Evolutionary conservation across 2,329 filamentous ascomycete species (phyloP), one percentile per base, ranked within the genome.

Genomic region (Fusarium coffeatum): DNA sequence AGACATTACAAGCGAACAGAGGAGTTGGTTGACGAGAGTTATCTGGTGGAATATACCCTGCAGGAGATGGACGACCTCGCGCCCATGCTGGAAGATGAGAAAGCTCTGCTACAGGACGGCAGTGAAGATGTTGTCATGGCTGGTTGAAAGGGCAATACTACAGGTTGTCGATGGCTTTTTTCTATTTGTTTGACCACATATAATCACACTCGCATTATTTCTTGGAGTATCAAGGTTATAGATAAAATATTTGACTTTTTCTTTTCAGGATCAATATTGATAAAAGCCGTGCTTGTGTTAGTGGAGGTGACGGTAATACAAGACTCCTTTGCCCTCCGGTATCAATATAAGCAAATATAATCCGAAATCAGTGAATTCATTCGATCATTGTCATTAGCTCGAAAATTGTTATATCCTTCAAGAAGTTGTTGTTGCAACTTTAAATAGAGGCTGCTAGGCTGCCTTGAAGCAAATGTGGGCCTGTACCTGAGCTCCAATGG

Each of bases 11-110:
- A 91, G 79, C 87, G 95, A 57, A 87, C 96, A 73, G 94, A 97
- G 78, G 95, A 97, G 76, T 83, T 98, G 73, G 89, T 94, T 42
- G 95, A 98, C 78, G 96, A 98, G 83, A 97, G 94, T 77, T 98
- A 94, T 81, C 81, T 99, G 75, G 88, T 98, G 42, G 93, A 97
- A 80, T 98, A 97, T 86, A 97, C 95, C 68, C 83, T 98, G 68
- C 88, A 90, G 76, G 93, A 97, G 83, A 98, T 98, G 94, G 94
- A 97, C 76, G 92, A 86, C 78, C 85, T 91, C 66, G 84, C 84
- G 42, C 85, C 86, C 10, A 74, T 80, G 46, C 65, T 82, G 56
- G 79, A 78, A 34, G 76, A 76, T 9, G 78, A 77, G 12, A 77
- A 78, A 56, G 69, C 69, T 20, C 48, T 74, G 50, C 78, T 80